phyloP scores from a whole-genome alignment of 164 flowering plant genomes.

The Kingdonia uniflora region DNA sequence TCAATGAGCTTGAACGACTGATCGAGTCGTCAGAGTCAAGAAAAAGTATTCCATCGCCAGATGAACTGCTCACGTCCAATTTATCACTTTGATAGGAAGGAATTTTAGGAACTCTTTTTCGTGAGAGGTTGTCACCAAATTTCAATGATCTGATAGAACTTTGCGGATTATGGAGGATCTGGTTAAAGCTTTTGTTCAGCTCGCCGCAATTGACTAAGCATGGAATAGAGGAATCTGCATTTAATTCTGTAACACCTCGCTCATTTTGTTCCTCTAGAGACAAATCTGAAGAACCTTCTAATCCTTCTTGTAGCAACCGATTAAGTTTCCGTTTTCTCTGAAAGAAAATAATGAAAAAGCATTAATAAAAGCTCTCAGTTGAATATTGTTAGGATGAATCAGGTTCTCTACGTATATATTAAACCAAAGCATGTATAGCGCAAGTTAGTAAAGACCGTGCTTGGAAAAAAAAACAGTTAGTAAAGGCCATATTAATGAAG shows the following conservation, averaged over 20 bases:
- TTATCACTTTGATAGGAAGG: slow-evolving; percentile 9
- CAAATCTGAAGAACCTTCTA: slow-evolving; percentile 10
- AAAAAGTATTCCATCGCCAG: neutral
- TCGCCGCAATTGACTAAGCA: slow-evolving; percentile 12
- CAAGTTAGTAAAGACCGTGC: no score
- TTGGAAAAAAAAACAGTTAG: no score
- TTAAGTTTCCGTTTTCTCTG: slow-evolving; percentile 29
- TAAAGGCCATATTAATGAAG: no score
- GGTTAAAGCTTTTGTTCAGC: slow-evolving; percentile 8
- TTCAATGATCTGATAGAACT: slow-evolving; percentile 11
- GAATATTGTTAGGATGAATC: no score
- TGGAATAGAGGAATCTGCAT: slow-evolving; percentile 13
- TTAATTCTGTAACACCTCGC: slow-evolving; percentile 8
- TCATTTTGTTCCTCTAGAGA: slow-evolving; percentile 6
- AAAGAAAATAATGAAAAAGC: slow-evolving; percentile 1
- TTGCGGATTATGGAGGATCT: neutral
- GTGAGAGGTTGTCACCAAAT: slow-evolving; percentile 5
- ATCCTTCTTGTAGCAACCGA: slow-evolving; percentile 10
- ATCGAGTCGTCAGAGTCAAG: slow-evolving; percentile 1
- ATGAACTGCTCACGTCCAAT: neutral
- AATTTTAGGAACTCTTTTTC: slow-evolving; percentile 8
- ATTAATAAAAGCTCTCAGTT: no score
- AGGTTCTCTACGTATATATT: no score
- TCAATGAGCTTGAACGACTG: slow-evolving; percentile 1
- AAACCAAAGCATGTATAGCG: no score